phyloP scores from a whole-genome alignment of 1,284 basidiomycete species.

The Fomitopsis schrenkii region DNA sequence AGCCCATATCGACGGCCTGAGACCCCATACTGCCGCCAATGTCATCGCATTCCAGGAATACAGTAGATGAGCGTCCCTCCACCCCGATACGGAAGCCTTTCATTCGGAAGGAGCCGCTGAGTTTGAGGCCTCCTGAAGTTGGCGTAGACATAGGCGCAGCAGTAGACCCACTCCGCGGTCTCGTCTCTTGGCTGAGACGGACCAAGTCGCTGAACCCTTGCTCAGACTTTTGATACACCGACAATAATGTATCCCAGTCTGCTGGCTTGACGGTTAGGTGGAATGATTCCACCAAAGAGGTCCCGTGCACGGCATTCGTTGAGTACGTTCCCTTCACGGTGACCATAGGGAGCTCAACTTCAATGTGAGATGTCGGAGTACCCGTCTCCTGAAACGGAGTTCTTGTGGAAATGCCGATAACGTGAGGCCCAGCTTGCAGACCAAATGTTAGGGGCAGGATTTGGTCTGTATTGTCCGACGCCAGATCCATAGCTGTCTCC shows the following conservation, averaged over 20 bases:
- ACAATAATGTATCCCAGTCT: constrained; percentile 76
- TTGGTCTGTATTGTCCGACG: constrained; percentile 32
- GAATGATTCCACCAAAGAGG: constrained; percentile 63
- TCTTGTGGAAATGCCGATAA: constrained; percentile 53
- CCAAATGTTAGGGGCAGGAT: constrained; percentile 49
- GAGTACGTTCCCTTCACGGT: constrained; percentile 56
- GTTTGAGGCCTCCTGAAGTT: constrained; percentile 20
- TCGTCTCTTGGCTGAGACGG: constrained; percentile 56
- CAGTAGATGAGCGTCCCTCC: constrained; percentile 64
- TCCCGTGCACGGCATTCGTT: constrained; percentile 43
- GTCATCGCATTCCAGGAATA: constrained; percentile 72
- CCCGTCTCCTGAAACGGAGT: constrained; percentile 33
- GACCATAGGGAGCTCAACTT: constrained; percentile 60
- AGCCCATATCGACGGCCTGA: constrained; percentile 34
- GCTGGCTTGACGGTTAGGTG: constrained; percentile 71
- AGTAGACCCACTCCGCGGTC: constrained; percentile 25
- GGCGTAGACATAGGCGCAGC: constrained; percentile 10
- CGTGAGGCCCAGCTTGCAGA: constrained; percentile 58
- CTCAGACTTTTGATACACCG: constrained; percentile 81
- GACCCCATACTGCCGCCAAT: constrained; percentile 57
- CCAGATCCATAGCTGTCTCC: constrained; percentile 43
- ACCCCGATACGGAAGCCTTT: constrained; percentile 76
- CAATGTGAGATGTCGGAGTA: constrained; percentile 43
- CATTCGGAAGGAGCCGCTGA: constrained; percentile 58
- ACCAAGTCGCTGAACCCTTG: constrained; percentile 82